These are phyloP conservation scores for Aspergillus vadensis DNA, from an alignment of 2,329 filamentous ascomycete species.

Conservation along the genomic window DNA sequence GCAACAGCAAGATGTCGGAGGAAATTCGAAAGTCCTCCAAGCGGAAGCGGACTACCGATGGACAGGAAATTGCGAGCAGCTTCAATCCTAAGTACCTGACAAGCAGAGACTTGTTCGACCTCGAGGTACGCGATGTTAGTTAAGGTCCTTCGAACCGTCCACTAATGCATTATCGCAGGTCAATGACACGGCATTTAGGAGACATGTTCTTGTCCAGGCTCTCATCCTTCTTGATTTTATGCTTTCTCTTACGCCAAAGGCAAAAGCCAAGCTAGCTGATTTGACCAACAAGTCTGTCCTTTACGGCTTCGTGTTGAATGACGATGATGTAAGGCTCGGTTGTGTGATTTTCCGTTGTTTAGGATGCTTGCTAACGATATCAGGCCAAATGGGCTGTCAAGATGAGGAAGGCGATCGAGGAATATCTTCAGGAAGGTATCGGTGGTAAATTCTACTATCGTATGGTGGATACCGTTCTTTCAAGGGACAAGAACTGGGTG, in stretches of 20 bases:
- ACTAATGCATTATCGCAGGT: slow-evolving; percentile 57
- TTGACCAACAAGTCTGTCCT: slow-evolving; percentile 84
- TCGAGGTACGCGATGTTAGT: slow-evolving; percentile 65
- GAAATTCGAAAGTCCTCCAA: slow-evolving; percentile 68
- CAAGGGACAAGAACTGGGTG: slow-evolving; percentile 97
- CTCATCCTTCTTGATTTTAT: slow-evolving; percentile 95
- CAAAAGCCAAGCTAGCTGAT: slow-evolving; percentile 75
- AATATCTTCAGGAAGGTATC: slow-evolving; percentile 75
- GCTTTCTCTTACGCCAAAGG: slow-evolving; percentile 79
- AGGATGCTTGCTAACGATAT: slow-evolving; percentile 20
- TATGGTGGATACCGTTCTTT: slow-evolving; percentile 94
- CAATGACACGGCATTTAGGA: slow-evolving; percentile 88
- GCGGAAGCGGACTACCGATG: slow-evolving; percentile 66
- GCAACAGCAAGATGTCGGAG: slow-evolving; percentile 58
- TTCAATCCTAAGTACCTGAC: slow-evolving; percentile 99
- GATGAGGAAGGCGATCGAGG: slow-evolving; percentile 76
- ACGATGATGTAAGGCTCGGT: slow-evolving; percentile 70
- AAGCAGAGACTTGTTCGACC: slow-evolving; percentile 91
- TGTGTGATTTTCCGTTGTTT: neutral
- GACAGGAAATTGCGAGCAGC: slow-evolving; percentile 66
- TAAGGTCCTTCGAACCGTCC: slow-evolving; percentile 15
- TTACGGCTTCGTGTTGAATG: slow-evolving; percentile 74
- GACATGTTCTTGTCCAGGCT: slow-evolving; percentile 92
- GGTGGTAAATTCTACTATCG: slow-evolving; percentile 94
- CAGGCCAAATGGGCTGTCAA: slow-evolving; percentile 80